Base-by-base conservation (phyloP, 2,329 filamentous ascomycete genomes). In the Colletotrichum musicola region DNA sequence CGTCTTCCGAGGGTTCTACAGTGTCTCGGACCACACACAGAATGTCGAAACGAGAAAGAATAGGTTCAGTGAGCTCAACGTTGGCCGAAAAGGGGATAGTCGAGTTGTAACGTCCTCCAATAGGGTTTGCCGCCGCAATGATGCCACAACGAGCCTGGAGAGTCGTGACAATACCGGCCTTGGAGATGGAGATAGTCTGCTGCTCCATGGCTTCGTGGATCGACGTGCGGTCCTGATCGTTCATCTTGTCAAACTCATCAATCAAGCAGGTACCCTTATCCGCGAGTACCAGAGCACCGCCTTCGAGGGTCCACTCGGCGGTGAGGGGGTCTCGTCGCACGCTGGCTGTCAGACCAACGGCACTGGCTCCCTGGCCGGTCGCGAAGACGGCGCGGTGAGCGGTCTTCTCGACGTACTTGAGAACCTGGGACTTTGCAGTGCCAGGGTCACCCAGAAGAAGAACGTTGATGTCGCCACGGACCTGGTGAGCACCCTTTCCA, bases 161-260 rank as follows among this genome's bases (percentile, higher is more conserved):
- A 0, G 96, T 98, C 1, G 96, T 99, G 50, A 99, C 96, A 70
- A 99, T 99, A 81, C 96, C 96, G 0, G 96, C 96, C 79, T 99
- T 99, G 72, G 94, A 97, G 77, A 99, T 99, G 70, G 95, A 98
- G 73, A 99, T 99, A 1, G 96, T 99, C 82, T 99, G 96, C 81
- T 99, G 96, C 81, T 99, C 96, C 96, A 99, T 99, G 69, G 96
- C 96, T 85, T 99, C 96, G 87, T 99, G 96, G 74, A 99, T 99
- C 7, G 94, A 97, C 1, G 96, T 98, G 72, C 96, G 90, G 80
- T 99, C 96, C 78, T 98, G 94, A 78, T 99, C 96, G 79, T 98
- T 98, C 96, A 99, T 99, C 86, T 99, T 99, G 88, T 99, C 96
- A 75, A 99, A 99, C 81, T 99, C 96, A 75, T 99, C 96, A 71